These are phyloP conservation scores for Melanogaster broomeanus DNA, from an alignment of 768 basidiomycete genomes.

Conservation along the genomic window DNA sequence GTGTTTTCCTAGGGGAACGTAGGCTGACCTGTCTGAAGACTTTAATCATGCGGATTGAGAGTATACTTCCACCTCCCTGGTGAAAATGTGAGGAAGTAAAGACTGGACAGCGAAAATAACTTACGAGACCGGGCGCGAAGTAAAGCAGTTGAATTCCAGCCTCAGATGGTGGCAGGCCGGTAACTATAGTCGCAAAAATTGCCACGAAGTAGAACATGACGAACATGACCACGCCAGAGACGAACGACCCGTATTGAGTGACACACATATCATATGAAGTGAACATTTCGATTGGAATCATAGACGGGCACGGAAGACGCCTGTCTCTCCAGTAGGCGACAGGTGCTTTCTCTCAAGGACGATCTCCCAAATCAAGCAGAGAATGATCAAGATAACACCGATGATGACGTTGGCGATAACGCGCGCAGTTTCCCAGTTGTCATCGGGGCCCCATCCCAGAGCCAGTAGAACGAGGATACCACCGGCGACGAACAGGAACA, in stretches of 20 bases:
- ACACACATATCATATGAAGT: too few relatives aligned
- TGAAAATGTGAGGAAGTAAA: background rate
- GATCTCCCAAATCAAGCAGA: slow-evolving; percentile 46
- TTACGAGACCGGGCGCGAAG: slow-evolving; percentile 50
- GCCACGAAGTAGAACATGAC: slow-evolving; percentile 57
- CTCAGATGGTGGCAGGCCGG: slow-evolving; percentile 38
- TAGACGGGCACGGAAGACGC: too few relatives aligned
- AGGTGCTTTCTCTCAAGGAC: slow-evolving; percentile 33
- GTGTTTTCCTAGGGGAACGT: background rate
- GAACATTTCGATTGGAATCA: too few relatives aligned
- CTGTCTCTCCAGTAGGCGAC: too few relatives aligned
- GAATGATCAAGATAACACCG: slow-evolving; percentile 42
- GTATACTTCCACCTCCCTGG: slow-evolving; percentile 41
- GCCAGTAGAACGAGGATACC: slow-evolving; percentile 52
- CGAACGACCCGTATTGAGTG: slow-evolving; percentile 36
- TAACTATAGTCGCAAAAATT: slow-evolving; percentile 50
- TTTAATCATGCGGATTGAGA: slow-evolving; percentile 38
- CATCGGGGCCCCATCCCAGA: slow-evolving; percentile 49
- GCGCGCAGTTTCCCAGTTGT: slow-evolving; percentile 42
- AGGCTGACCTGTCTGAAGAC: slow-evolving; percentile 36
- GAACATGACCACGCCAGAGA: slow-evolving; percentile 49
- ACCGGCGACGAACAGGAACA: slow-evolving; percentile 42
- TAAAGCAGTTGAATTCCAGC: slow-evolving; percentile 51
- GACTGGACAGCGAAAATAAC: slow-evolving; percentile 6
- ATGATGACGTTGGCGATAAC: slow-evolving; percentile 49